Conservation (phyloP, 179 eudicot genomes). For the Vitellaria paradoxa region DNA sequence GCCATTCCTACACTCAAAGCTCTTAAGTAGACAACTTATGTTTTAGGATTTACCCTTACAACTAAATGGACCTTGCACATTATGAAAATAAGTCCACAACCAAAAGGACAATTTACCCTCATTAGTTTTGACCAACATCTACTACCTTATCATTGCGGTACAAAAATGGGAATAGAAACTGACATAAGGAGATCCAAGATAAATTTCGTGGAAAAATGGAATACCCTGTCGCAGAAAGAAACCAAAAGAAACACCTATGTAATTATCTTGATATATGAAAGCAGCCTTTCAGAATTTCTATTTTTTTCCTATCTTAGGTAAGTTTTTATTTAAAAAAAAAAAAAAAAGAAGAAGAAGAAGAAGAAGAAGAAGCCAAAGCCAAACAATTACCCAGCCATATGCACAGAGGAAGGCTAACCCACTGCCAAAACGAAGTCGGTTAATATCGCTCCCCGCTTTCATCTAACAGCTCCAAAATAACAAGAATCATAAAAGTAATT, state of each 20-base stretch:
- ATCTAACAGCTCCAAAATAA: not conserved
- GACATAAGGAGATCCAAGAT: not conserved
- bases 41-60: not conserved
- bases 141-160: not conserved
- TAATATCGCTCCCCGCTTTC: not conserved
- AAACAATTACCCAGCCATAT: not conserved
- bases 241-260: not conserved
- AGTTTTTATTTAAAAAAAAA: no score
- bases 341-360: no score
- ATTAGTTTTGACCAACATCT: not conserved
- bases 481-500: not conserved
- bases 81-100: not conserved
- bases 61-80: not conserved
- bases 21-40: not conserved
- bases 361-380: no score
- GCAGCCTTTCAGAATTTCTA: not conserved
- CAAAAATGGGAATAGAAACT: not conserved
- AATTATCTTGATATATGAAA: not conserved
- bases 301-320: no score
- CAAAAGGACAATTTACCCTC: not conserved
- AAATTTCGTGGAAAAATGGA: no score
- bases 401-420: not conserved
- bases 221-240: not conserved
- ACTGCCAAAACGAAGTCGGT: not conserved
- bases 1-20: no score